Base-by-base conservation (phyloP, 2,329 filamentous ascomycete genomes). In the Simplicillium sp. region DNA sequence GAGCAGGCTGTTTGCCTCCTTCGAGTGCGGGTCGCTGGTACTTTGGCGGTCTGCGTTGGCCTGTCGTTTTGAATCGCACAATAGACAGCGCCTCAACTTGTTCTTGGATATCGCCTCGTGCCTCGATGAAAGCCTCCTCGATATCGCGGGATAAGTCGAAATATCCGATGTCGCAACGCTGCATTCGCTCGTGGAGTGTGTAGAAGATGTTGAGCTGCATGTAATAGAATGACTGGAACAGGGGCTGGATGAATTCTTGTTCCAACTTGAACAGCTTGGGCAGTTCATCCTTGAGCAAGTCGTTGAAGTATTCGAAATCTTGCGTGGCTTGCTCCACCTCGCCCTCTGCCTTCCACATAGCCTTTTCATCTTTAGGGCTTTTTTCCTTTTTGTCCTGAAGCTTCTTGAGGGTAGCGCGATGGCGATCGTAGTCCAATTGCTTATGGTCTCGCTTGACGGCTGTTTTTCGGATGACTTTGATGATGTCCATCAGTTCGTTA, bases 201-300 rank as follows among this genome's bases (percentile, higher is more conserved):
- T 98, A 98, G 63, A 97, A 98, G 49, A 98, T 87, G 63, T 98
- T 98, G 49, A 98, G 77, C 64, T 98, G 92, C 92, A 98, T 98
- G 71, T 97, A 98, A 67, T 98, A 98, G 68, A 98, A 98, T 9
- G 87, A 94, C 61, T 97, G 92, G 73, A 98, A 98, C 7, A 98
- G 77, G 3, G 92, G 92, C 51, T 87, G 82, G 61, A 98, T 98
- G 61, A 98, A 97, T 61, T 97, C 84, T 48, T 82, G 78, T 62
- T 98, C 92, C 14, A 98, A 77, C 7, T 69, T 62, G 63, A 98
- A 98, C 11, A 98, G 76, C 62, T 88, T 87, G 20, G 92, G 92
- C 47, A 98, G 70, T 65, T 98, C 92, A 14, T 94, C 87, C 68
- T 98, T 98, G 46, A 98, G 76, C 39, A 98, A 71, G 55, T 96